Evolutionary conservation across 352 stramenopile genomes (phyloP), one percentile per base, ranked within the genome.

Genomic region (Plasmopara halstedii): DNA sequence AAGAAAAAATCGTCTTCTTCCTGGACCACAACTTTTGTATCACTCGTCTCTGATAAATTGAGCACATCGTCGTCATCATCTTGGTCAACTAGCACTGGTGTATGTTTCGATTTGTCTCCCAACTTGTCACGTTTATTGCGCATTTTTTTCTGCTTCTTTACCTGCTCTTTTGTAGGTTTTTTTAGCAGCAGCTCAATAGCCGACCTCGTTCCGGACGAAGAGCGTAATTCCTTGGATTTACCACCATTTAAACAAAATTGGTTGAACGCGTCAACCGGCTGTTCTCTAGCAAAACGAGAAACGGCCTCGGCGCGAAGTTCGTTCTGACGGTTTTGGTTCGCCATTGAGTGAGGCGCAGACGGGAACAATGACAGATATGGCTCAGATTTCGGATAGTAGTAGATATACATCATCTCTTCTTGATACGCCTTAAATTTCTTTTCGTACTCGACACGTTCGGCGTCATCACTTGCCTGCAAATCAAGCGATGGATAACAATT

Each of bases 381-480:
- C 52, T 87, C 73, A 18, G 29, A 49, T 45, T 83, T 87, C 0
- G 78, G 78, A 57, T 73, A 90, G 68, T 85, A 90, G 59, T 81
- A 90, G 15, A 90, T 66, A 62, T 90, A 90, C 64, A 85, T 82
- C 56, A 90, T 72, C 42, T 90, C 59, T 21, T 85, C 58, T 13
- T 62, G 72, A 40, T 66, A 62, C 6, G 43, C 63, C 45, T 81
- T 58, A 23, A 80, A 65, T 17, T 73, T 59, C 35, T 72, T 67
- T 42, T 71, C 40, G 19, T 49, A 39, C 38, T 71, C 32, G 26
- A 40, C 35, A 41, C 73, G 67, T 40, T 83, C 69, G 6, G 60
- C 51, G 19, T 77, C 61, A 39, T 69, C 63, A 2, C 32, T 42
- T 18, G 64, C 56, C 69, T 84, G 21, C 13, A 53, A 22, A 13